Evolutionary conservation across 768 basidiomycete species (phyloP).

Genomic region (Dendrothele bispora): DNA sequence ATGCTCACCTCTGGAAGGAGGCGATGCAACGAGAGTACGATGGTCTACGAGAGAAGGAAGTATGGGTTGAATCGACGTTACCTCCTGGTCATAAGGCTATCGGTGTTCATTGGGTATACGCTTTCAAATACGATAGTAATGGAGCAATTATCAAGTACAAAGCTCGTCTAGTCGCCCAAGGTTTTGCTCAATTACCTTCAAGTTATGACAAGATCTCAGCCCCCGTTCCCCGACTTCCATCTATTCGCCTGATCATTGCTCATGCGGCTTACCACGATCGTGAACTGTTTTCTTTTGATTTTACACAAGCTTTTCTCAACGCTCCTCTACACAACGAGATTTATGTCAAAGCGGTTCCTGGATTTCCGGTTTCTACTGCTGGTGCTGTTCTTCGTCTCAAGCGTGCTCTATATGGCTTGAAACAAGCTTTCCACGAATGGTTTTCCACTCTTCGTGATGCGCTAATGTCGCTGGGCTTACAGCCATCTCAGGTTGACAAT

Average conservation of each 20-base stretch:
- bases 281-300: too few species aligned
- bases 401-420: slow-evolving; percentile 1
- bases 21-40: not conserved
- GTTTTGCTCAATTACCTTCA: not conserved
- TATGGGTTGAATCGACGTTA: not conserved
- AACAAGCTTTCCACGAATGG: not conserved
- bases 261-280: too few species aligned
- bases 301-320: too few species aligned
- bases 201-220: not conserved
- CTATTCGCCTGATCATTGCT: too few species aligned
- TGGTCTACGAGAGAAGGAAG: not conserved
- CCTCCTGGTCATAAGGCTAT: not conserved
- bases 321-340: too few species aligned
- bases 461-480: not conserved
- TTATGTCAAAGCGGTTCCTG: too few species aligned
- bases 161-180: not conserved
- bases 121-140: not conserved
- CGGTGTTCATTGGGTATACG: not conserved
- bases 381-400: not conserved
- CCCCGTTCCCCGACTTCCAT: not conserved
- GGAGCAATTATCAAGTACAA: not conserved
- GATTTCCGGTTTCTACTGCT: too few species aligned
- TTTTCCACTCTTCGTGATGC: not conserved
- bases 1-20: not conserved
- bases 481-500: not conserved